phyloP scores from a whole-genome alignment of 768 basidiomycete species.

The Tylopilus vinaceipallidus region DNA sequence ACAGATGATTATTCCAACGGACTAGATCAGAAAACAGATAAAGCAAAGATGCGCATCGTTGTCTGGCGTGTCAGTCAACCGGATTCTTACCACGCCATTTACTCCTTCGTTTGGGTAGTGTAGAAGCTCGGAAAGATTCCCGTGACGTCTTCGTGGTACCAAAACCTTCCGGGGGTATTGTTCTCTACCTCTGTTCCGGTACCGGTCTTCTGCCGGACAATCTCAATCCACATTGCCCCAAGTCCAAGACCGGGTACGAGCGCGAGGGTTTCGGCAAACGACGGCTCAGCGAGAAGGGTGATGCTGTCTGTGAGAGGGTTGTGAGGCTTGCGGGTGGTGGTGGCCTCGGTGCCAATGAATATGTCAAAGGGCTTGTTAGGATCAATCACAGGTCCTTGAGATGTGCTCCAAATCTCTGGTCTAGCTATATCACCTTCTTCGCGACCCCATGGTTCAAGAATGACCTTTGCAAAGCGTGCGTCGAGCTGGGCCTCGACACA shows the following conservation, averaged over 20 bases:
- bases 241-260: slow-evolving; percentile 54
- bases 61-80: not conserved
- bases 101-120: slow-evolving; percentile 23
- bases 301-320: slow-evolving; percentile 58
- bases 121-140: slow-evolving; percentile 56
- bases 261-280: slow-evolving; percentile 39
- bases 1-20: not conserved
- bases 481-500: slow-evolving; percentile 49
- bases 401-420: slow-evolving; percentile 36
- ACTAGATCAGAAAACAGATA: not conserved
- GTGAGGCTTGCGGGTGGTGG: slow-evolving; percentile 35
- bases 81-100: not conserved
- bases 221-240: slow-evolving; percentile 67
- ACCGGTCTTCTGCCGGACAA: slow-evolving; percentile 39
- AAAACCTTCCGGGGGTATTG: slow-evolving; percentile 32
- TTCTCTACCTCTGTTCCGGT: slow-evolving; percentile 3
- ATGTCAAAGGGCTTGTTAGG: slow-evolving; percentile 17
- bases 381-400: slow-evolving; percentile 36
- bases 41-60: not conserved
- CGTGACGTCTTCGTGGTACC: slow-evolving; percentile 61
- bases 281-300: slow-evolving; percentile 52
- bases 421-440: slow-evolving; percentile 37
- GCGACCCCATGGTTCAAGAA: slow-evolving; percentile 54
- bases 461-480: slow-evolving; percentile 45
- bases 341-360: not conserved